Percentiles rank a stretch among this genome's conserved stretches.
Conservation (phyloP, 495 filamentous ascomycete species). For the Aspergillus sclerotioniger region DNA sequence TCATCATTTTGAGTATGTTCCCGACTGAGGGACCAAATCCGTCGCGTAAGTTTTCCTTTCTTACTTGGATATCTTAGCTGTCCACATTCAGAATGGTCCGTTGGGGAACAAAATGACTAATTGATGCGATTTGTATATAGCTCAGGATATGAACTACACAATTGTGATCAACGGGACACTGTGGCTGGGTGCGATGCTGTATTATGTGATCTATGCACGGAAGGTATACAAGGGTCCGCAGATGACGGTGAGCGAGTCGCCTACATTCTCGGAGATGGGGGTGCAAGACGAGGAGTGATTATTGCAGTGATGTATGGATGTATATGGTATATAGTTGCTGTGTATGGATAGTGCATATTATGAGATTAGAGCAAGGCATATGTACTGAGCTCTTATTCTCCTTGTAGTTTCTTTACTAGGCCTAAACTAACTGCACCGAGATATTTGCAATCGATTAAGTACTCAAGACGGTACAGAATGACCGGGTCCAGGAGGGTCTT, state of each 20-base stretch:
- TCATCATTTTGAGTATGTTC: slow-evolving; percentile 58
- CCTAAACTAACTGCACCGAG: no score
- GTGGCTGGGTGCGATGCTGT: slow-evolving; percentile 59
- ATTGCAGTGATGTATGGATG: neutral
- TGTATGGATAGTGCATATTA: neutral
- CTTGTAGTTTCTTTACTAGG: neutral
- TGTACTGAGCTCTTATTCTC: neutral
- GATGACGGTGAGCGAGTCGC: slow-evolving; percentile 49
- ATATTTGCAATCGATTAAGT: no score
- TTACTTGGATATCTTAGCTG: neutral
- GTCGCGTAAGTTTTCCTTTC: slow-evolving; percentile 31
- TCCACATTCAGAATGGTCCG: neutral
- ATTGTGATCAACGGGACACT: slow-evolving; percentile 61
- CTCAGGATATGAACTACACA: slow-evolving; percentile 62
- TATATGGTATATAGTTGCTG: neutral
- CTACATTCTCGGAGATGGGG: slow-evolving; percentile 12
- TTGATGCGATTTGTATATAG: slow-evolving; percentile 24
- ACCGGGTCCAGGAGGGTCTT: no score
- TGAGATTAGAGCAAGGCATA: no score
- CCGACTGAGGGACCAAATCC: slow-evolving; percentile 57
- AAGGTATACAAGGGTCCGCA: slow-evolving; percentile 75
- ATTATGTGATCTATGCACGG: slow-evolving; percentile 62
- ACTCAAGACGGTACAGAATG: no score
- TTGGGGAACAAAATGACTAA: neutral
- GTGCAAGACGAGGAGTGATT: neutral